Evolutionary conservation across 2,329 filamentous ascomycete genomes (phyloP), one percentile per base, ranked within the genome.

Genomic region (Neopestalotiopsis rosae): DNA sequence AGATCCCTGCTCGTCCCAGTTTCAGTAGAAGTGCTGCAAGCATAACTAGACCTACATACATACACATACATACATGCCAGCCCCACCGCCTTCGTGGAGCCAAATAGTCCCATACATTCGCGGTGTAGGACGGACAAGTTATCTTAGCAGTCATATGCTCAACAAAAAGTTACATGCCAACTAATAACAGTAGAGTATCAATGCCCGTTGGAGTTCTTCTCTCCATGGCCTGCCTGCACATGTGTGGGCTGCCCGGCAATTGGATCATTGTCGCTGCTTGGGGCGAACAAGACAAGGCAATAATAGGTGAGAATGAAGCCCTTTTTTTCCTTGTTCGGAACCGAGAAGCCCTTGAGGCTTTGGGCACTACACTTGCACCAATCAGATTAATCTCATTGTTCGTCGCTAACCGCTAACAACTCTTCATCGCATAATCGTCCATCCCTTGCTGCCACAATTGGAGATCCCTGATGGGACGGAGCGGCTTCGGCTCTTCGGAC

Each of bases 401-500:
- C 24, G 32, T 6, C 34, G n/a, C n/a, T 17, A 24, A 45, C n/a
- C 32, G 34, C 32, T n/a, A 17, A 64, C 28, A 9, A 17, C 38
- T 14, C 12, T 67, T 58, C 64, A 68, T 62, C 68, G 68, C 69
- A 72, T 71, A 67, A 71, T 67, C 28, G 69, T 59, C 52, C 67
- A 57, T 69, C 59, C 64, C 59, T 42, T 65, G 69, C 62, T 49
- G 71, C 64, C 67, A 70, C 65, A 61, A 70, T 70, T 38, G 34
- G 24, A 38, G 67, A 74, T 71, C 64, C 70, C 30, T 68, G 45
- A 30, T 40, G 42, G 24, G 57, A 58, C 34, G 34, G 52, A 30
- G 34, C 63, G 62, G 61, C 69, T 66, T 69, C 69, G 68, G 69
- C 57, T 68, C 61, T 56, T 71, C 67, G 68, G 69, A 69, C 34